Percentiles rank a stretch among this genome's conserved stretches.
Conservation (phyloP, 805 yeast genomes). For the Nakazawaea wyomingensis region DNA sequence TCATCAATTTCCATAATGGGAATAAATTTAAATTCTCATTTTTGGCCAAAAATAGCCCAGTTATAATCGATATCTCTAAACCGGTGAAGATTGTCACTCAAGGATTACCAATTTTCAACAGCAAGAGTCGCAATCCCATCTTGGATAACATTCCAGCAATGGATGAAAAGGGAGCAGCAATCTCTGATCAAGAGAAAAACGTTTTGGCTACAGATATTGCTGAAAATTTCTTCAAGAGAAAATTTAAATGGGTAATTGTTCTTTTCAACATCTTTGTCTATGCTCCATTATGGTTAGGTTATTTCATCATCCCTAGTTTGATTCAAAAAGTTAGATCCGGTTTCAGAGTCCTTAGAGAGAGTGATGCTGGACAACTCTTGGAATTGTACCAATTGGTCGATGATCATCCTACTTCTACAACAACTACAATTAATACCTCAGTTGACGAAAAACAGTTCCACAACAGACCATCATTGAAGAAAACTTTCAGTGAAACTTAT, state of each 20-base stretch:
- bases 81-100: conserved; percentile 29
- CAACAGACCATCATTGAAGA: conserved; percentile 20
- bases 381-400: conserved; percentile 15
- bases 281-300: conserved; percentile 61
- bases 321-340: conserved; percentile 32
- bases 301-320: conserved; percentile 41
- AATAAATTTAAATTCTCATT: conserved; percentile 36
- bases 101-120: conserved; percentile 2
- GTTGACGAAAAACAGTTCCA: too few relatives aligned
- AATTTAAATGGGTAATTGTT: conserved; percentile 45
- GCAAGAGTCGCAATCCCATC: not conserved
- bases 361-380: conserved; percentile 17
- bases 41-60: conserved; percentile 49
- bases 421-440: too few relatives aligned
- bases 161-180: not conserved
- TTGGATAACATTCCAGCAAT: not conserved
- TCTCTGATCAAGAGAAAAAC: conserved; percentile 1
- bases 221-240: conserved; percentile 30
- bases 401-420: conserved; percentile 21
- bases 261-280: conserved; percentile 40
- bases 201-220: conserved; percentile 5
- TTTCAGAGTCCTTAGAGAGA: conserved; percentile 24
- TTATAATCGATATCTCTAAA: conserved; percentile 46
- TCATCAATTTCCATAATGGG: conserved; percentile 33
- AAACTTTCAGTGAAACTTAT: conserved; percentile 23